Evolutionary conservation across 495 filamentous ascomycete genomes (phyloP).

Genomic region (Talaromyces nanjingensis): DNA sequence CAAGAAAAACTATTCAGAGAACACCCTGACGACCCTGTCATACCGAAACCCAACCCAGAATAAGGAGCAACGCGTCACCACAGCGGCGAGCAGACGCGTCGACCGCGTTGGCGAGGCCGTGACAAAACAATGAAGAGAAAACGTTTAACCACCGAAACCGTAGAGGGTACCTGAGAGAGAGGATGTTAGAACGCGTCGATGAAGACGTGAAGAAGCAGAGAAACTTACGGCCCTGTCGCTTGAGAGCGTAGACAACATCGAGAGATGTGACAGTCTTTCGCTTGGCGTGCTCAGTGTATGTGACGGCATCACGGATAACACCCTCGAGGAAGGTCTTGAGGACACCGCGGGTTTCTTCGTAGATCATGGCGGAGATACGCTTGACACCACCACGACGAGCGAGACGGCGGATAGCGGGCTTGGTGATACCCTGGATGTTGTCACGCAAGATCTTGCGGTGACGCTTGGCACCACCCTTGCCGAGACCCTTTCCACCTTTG

Average conservation of each 20-base stretch:
- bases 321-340: constrained; percentile 99
- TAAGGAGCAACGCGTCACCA: constrained; percentile 33
- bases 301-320: constrained; percentile 99
- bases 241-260: constrained; percentile 95
- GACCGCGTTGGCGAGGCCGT: constrained; percentile 29
- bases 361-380: constrained; percentile 98
- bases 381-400: constrained; percentile 99
- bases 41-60: constrained; percentile 42
- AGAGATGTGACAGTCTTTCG: constrained; percentile 97
- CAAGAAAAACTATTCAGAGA: constrained; percentile 35
- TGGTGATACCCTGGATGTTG: constrained; percentile 98
- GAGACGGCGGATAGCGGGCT: constrained; percentile 99
- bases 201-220: constrained; percentile 11
- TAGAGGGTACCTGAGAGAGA: constrained; percentile 63
- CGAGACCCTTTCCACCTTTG: constrained; percentile 98
- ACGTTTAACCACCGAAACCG: constrained; percentile 94
- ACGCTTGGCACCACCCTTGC: constrained; percentile 87
- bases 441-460: constrained; percentile 99
- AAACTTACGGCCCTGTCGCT: constrained; percentile 80
- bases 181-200: constrained; percentile 24
- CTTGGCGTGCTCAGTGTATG: constrained; percentile 98
- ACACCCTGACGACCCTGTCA: constrained; percentile 48
- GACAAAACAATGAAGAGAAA: constrained; percentile 27
- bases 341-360: constrained; percentile 99
- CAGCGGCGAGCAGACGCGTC: constrained; percentile 28